Evolutionary conservation across 2,329 filamentous ascomycete genomes (phyloP), one percentile per base, ranked within the genome.

Genomic region (Phyllosticta citrichinensis): DNA sequence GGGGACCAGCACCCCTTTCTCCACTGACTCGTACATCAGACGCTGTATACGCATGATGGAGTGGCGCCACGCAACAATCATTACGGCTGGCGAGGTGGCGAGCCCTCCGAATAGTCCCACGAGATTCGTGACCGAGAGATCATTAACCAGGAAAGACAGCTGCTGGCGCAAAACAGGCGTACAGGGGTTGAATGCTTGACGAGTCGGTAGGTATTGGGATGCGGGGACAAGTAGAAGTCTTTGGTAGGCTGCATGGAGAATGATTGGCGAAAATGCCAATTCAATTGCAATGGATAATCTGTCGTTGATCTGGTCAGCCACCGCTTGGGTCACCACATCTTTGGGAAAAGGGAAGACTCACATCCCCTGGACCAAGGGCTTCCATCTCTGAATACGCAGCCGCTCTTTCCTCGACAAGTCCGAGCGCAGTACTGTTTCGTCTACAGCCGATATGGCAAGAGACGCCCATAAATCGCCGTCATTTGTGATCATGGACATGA

Each of bases 401-500:
- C 55, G 30, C 4, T 24, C 47, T 20, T 24, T 56, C 11, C 60
- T 51, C 3, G 55, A 55, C 5, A 58, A 17, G n/a, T 24, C 55
- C 3, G 60, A 57, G 10, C 55, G 24, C 22, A 57, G 40, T 1
- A 62, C 3, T 14, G 56, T 33, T 20, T 62, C 60, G 12, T 62
- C 56, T 6, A 62, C 22, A 1, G 52, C 11, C 17, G 60, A 57
- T 12, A 62, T 52, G 24, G 55, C 22, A 4, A 62, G 14, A 27
- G 55, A 62, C 10, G 60, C 60, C 55, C 60, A 58, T 14, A 57
- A 22, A 3, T 62, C 60, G 12, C 60, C 60, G 17, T 62, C 60
- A 52, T 62, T 62, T 12, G 56, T 62, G 52, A 62, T 57, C 60
- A 62, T 62, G 22, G 60, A 62, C 5, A 62, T 50, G 14, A 62